Evolutionary conservation across 768 basidiomycete species (phyloP).

Genomic region (Terana coerulea): DNA sequence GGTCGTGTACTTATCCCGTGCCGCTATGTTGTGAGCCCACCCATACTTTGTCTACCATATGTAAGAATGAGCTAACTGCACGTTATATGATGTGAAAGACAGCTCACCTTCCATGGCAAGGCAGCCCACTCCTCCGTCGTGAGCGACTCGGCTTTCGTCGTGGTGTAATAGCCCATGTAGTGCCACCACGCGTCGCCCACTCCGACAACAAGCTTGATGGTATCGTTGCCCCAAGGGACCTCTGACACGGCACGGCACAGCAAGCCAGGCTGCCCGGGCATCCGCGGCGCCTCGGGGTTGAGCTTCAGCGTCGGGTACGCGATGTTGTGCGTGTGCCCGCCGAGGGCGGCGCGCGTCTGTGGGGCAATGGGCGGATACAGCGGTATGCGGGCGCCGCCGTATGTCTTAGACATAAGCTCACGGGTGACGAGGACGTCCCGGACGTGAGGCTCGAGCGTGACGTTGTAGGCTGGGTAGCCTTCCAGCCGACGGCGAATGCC

Average conservation of each 20-base stretch:
- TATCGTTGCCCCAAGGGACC: constrained; percentile 2
- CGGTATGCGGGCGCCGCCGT: constrained; percentile 4
- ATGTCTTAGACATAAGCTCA: constrained; percentile 10
- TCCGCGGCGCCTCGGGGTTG: constrained; percentile 13
- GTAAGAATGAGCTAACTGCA: background rate
- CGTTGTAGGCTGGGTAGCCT: background rate
- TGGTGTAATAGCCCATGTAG: constrained; percentile 10
- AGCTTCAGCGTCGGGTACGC: constrained; percentile 9
- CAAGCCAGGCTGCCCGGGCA: constrained; percentile 11
- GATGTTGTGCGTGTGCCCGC: constrained; percentile 9
- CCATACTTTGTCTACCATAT: background rate
- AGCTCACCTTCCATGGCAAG: constrained; percentile 1
- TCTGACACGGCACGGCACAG: constrained; percentile 1
- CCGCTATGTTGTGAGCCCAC: constrained; percentile 1
- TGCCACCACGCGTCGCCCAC: background rate
- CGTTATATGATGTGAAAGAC: background rate
- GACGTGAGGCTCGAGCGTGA: constrained; percentile 9
- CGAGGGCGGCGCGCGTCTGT: background rate
- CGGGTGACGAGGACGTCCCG: constrained; percentile 6
- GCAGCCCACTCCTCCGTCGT: constrained; percentile 1
- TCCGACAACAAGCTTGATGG: constrained; percentile 5
- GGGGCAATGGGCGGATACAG: constrained; percentile 8
- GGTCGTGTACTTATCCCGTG: background rate
- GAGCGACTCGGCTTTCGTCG: background rate
- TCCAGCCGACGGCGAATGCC: background rate